These are phyloP conservation scores for Suillus decipiens DNA, from an alignment of 768 basidiomycete genomes.

Conservation along the genomic window DNA sequence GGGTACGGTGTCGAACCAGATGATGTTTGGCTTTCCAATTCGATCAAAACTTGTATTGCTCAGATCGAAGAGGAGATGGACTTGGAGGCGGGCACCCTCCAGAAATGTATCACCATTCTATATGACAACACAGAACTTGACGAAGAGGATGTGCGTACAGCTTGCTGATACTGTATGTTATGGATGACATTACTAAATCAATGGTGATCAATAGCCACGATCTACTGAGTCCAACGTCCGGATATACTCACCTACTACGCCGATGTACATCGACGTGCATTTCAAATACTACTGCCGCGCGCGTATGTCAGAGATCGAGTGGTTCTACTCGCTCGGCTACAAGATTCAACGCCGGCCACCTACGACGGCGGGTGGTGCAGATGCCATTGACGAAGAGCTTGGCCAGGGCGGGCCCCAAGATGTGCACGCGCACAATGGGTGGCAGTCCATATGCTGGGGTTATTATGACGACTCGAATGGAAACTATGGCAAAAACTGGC, in stretches of 20 bases:
- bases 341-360: conserved; percentile 9
- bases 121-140: neutral
- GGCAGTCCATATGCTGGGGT: conserved; percentile 20
- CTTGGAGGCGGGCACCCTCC: neutral
- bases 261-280: conserved; percentile 21
- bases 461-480: conserved; percentile 13
- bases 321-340: conserved; percentile 19
- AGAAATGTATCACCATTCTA: conserved; percentile 1
- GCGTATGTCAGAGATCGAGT: conserved; percentile 10
- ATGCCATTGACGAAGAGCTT: neutral
- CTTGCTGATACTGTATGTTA: neutral
- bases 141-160: neutral
- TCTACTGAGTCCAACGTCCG: conserved; percentile 7
- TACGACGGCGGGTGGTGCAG: neutral
- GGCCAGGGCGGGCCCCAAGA: neutral
- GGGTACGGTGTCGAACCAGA: neutral
- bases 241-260: conserved; percentile 12
- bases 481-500: conserved; percentile 1
- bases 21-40: neutral
- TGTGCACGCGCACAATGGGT: conserved; percentile 14
- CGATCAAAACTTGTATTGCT: neutral
- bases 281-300: conserved; percentile 16
- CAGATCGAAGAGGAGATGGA: conserved; percentile 1
- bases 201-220: conserved; percentile 9
- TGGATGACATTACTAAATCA: neutral